phyloP scores from a whole-genome alignment of 257 asterid genomes.

The Lycium barbarum region DNA sequence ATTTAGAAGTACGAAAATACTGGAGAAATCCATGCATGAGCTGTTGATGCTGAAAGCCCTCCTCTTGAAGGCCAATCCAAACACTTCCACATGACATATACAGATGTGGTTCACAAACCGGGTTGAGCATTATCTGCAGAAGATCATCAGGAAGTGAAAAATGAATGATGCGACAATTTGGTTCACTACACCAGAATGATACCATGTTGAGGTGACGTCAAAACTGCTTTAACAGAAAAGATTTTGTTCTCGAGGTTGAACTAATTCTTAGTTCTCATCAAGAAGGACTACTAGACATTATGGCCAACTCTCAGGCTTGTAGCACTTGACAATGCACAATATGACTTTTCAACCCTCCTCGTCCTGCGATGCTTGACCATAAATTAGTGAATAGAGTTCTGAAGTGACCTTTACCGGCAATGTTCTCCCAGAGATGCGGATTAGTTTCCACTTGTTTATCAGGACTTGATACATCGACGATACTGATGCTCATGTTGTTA shows the following conservation, averaged over 20 bases:
- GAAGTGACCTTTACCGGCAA: conserved; percentile 54
- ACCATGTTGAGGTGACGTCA: conserved; percentile 25
- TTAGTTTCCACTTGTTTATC: conserved; percentile 52
- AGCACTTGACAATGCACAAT: conserved; percentile 62
- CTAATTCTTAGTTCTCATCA: neutral
- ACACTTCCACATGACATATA: conserved; percentile 25
- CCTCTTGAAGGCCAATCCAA: conserved; percentile 17
- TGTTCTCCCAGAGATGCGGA: conserved; percentile 58
- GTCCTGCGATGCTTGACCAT: conserved; percentile 60
- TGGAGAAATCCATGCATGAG: conserved; percentile 34
- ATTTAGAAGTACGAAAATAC: conserved; percentile 32
- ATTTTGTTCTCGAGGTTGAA: neutral
- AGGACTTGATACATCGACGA: conserved; percentile 51
- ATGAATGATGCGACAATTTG: conserved; percentile 32
- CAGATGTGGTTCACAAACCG: conserved; percentile 3
- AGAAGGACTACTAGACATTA: conserved; percentile 1
- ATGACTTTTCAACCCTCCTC: conserved; percentile 55
- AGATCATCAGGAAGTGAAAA: conserved; percentile 21
- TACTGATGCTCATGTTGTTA: conserved; percentile 60
- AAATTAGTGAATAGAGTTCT: conserved; percentile 50
- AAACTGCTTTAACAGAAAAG: conserved; percentile 29
- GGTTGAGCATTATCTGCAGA: conserved; percentile 32
- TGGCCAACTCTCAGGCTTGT: conserved; percentile 45
- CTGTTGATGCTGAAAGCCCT: conserved; percentile 11
- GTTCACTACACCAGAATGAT: conserved; percentile 19